Base-by-base conservation (phyloP, 2,329 filamentous ascomycete species). In the Nigrospora oryzae region DNA sequence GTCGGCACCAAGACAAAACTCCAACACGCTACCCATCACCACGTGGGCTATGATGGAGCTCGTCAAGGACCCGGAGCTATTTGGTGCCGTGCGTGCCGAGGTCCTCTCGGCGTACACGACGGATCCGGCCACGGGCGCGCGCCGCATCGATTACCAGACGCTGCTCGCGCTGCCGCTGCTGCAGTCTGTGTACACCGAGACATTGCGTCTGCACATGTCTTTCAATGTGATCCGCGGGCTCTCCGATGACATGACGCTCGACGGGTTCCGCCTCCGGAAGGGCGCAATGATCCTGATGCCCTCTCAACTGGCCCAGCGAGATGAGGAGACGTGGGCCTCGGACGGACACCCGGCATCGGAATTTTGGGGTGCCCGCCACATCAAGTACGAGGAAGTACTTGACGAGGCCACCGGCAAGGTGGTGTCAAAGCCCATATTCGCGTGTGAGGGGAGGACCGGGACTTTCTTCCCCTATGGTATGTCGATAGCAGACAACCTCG, bases 41-140 rank as follows among this genome's bases (percentile, higher is more conserved):
- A 50, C 51, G 1, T 64, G 60, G 60, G 43, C 46, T 1, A 23
- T 64, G 2, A 57, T 63, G 32, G 56, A 63, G 23, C 31, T 59
- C 2, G 44, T 58, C 15, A 42, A 49, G 34, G 57, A 63, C 19
- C 46, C 42, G 8, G 13, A 34, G 1, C 48, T 63, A 0, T 46
- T 57, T 2, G 12, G 39, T 2, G 51, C 46, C 2, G 36, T 59
- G 5, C 52, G 56, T 2, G 45, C 43, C 1, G 60, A 63, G 41
- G 48, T 52, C 14, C 10, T 15, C 1, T n/a, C 47, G 5, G 51
- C 49, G 1, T 32, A 50, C 7, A n/a, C 11, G 2, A 8, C 31
- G 2, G 51, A 59, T 13, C 32, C 45, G 0, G 6, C n/a, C 0
- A 55, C 49, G 1, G 51, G 53, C 12, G 35, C 43, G 8, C 33